These are phyloP conservation scores for Didymella arachidicola DNA, from an alignment of 2,329 filamentous ascomycete genomes.

Conservation along the genomic window DNA sequence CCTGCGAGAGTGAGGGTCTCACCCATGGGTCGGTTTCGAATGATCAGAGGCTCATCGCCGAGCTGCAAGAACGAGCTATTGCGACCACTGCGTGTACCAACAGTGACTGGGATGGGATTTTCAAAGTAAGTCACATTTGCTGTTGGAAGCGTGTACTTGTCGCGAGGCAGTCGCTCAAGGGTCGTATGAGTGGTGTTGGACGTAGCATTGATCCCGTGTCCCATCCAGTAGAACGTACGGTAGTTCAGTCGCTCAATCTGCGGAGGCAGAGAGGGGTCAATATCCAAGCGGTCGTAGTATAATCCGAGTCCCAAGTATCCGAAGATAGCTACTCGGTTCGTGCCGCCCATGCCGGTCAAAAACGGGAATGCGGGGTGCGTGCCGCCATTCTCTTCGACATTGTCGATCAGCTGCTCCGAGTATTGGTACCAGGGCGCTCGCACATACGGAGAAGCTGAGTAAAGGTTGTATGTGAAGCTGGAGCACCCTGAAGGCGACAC, in stretches of 20 bases:
- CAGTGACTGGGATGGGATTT: slow-evolving; percentile 65
- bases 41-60: slow-evolving; percentile 58
- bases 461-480: slow-evolving; percentile 71
- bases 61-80: slow-evolving; percentile 54
- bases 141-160: slow-evolving; percentile 55
- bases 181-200: slow-evolving; percentile 72
- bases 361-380: slow-evolving; percentile 75
- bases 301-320: slow-evolving; percentile 72
- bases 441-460: slow-evolving; percentile 69
- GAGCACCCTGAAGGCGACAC: slow-evolving; percentile 72
- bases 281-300: slow-evolving; percentile 65
- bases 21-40: slow-evolving; percentile 67
- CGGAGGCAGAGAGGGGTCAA: slow-evolving; percentile 67
- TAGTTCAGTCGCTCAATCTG: slow-evolving; percentile 69
- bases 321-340: slow-evolving; percentile 71
- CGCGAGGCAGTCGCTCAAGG: slow-evolving; percentile 59
- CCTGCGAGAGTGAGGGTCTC: slow-evolving; percentile 61
- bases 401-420: slow-evolving; percentile 72
- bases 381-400: slow-evolving; percentile 67
- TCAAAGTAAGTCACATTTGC: slow-evolving; percentile 64
- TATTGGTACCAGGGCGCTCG: slow-evolving; percentile 74
- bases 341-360: slow-evolving; percentile 73
- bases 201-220: slow-evolving; percentile 67
- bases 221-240: slow-evolving; percentile 71
- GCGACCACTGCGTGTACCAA: slow-evolving; percentile 55